phyloP scores from a whole-genome alignment of 495 filamentous ascomycete species.

The Melanomma pulvis-pyrius region DNA sequence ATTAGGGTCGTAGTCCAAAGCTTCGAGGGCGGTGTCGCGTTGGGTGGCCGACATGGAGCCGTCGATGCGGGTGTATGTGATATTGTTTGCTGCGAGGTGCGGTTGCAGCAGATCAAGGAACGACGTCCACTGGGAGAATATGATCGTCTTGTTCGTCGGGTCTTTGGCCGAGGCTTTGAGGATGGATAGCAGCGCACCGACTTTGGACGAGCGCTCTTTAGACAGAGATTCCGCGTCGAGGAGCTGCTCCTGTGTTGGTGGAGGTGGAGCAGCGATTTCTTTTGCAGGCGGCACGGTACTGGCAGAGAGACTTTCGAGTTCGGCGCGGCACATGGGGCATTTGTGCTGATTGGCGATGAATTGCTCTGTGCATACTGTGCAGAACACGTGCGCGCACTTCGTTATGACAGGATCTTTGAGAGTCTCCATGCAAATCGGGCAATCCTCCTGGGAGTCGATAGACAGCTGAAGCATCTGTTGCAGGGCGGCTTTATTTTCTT shows the following conservation, averaged over 20 bases:
- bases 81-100: slow-evolving; percentile 63
- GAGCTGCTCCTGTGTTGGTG: slow-evolving; percentile 42
- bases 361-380: slow-evolving; percentile 71
- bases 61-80: slow-evolving; percentile 77
- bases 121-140: slow-evolving; percentile 93
- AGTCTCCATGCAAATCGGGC: slow-evolving; percentile 77
- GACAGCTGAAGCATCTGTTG: slow-evolving; percentile 77
- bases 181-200: slow-evolving; percentile 79
- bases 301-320: slow-evolving; percentile 55
- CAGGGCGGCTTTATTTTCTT: slow-evolving; percentile 71
- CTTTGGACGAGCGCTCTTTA: slow-evolving; percentile 75
- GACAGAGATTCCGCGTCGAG: slow-evolving; percentile 57
- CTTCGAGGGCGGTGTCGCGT: slow-evolving; percentile 70
- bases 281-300: slow-evolving; percentile 59
- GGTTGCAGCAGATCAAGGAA: slow-evolving; percentile 80
- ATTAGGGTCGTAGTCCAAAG: slow-evolving; percentile 66
- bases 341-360: slow-evolving; percentile 79
- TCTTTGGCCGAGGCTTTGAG: slow-evolving; percentile 67
- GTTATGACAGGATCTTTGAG: slow-evolving; percentile 82
- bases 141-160: slow-evolving; percentile 73
- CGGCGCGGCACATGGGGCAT: slow-evolving; percentile 86
- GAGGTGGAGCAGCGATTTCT: slow-evolving; percentile 43
- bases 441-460: slow-evolving; percentile 82
- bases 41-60: slow-evolving; percentile 70
- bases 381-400: slow-evolving; percentile 83